A percentile compares a stretch with the other conserved stretches of the same genome.
phyloP scores from a whole-genome alignment of 495 filamentous ascomycete genomes.

The Penicillium arizonense region DNA sequence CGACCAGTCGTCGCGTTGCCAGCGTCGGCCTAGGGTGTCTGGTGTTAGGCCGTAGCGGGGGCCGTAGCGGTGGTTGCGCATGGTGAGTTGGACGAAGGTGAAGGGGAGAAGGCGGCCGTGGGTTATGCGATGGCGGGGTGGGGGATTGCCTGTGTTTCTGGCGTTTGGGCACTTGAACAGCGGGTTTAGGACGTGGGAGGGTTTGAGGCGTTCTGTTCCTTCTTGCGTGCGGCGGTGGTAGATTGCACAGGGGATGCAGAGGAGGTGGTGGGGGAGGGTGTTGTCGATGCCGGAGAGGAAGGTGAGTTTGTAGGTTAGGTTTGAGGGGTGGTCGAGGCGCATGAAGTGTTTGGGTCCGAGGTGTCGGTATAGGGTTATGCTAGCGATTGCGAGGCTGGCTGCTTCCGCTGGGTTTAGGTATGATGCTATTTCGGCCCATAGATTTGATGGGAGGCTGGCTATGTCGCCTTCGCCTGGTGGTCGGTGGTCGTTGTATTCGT shows the following conservation, averaged over 20 bases:
- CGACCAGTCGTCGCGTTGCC: constrained; percentile 49
- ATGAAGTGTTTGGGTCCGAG: constrained; percentile 36
- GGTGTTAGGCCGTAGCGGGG: constrained; percentile 44
- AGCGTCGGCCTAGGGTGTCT: constrained; percentile 45
- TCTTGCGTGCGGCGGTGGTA: constrained; percentile 51
- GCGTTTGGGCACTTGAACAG: constrained; percentile 51
- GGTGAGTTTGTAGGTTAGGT: constrained; percentile 35
- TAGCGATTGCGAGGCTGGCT: constrained; percentile 48
- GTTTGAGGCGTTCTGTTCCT: constrained; percentile 50
- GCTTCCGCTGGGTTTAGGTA: constrained; percentile 43
- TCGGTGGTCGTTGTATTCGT: constrained; percentile 20
- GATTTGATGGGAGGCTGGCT: constrained; percentile 36
- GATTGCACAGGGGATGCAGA: constrained; percentile 54
- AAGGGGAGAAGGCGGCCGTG: constrained; percentile 52
- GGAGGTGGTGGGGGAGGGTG: constrained; percentile 48
- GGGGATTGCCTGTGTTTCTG: constrained; percentile 36
- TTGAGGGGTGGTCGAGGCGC: constrained; percentile 34
- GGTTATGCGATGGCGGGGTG: constrained; percentile 49
- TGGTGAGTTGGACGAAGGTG: constrained; percentile 52
- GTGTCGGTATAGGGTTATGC: constrained; percentile 39
- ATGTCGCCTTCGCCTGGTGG: constrained; percentile 44
- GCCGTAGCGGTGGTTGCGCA: constrained; percentile 40
- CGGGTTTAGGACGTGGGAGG: constrained; percentile 47
- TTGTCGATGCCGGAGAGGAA: constrained; percentile 49
- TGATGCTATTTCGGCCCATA: constrained; percentile 44